phyloP scores from a whole-genome alignment of 208 protist genomes.

The Angomonas ambiguus region DNA sequence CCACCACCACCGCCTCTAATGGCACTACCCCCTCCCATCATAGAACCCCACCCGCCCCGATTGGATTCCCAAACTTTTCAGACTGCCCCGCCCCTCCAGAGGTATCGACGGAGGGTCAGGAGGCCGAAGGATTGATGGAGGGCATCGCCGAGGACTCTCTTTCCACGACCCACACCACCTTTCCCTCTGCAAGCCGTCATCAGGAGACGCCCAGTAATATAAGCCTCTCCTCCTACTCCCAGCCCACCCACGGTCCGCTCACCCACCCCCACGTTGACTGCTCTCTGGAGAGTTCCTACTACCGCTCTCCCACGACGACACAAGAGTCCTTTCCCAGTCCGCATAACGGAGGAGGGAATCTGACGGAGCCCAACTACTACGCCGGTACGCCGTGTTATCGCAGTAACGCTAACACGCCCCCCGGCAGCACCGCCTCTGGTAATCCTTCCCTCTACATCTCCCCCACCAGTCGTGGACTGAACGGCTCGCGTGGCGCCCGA shows the following conservation, averaged over 20 bases:
- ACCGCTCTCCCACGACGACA: background rate
- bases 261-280: background rate
- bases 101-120: background rate
- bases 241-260: background rate
- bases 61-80: background rate
- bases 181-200: background rate
- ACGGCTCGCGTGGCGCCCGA: no score
- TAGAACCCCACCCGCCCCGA: background rate
- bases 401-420: background rate
- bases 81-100: background rate
- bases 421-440: background rate
- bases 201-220: background rate
- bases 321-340: conserved; percentile 1
- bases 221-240: background rate
- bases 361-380: background rate
- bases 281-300: conserved; percentile 3
- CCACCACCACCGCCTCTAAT: background rate
- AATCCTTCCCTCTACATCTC: background rate
- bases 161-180: background rate
- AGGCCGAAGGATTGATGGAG: background rate
- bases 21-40: background rate
- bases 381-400: background rate
- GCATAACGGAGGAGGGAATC: background rate
- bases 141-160: background rate
- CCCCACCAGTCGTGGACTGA: background rate